A percentile compares a stretch with the other conserved stretches of the same genome.
phyloP scores from a whole-genome alignment of 2,329 filamentous ascomycete genomes.

The Alternaria postmessia region DNA sequence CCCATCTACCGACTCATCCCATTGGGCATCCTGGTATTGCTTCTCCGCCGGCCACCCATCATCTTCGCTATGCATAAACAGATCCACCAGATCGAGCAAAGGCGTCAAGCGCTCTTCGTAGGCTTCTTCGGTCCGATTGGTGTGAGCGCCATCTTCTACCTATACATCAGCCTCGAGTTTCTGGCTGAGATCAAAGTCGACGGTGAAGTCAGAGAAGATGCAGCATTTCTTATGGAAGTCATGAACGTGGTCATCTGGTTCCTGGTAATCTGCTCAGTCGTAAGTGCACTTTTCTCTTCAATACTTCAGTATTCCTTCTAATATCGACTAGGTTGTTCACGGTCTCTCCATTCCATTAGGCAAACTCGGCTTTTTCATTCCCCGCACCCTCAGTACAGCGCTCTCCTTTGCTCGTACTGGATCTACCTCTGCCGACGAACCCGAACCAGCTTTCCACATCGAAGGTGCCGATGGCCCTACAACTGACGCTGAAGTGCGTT shows the following conservation, averaged over 20 bases:
- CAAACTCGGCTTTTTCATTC: constrained; percentile 69
- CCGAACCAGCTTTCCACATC: constrained; percentile 45
- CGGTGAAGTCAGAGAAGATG: constrained; percentile 70
- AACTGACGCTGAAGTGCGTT: constrained; percentile 31
- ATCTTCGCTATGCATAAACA: constrained; percentile 75
- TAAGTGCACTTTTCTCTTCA: constrained; percentile 56
- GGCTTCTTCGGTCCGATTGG: constrained; percentile 95
- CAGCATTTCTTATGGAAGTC: constrained; percentile 69
- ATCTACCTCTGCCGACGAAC: constrained; percentile 25
- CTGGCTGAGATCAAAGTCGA: constrained; percentile 66
- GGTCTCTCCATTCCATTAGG: constrained; percentile 81
- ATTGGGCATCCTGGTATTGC: constrained; percentile 77
- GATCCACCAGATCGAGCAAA: constrained; percentile 80
- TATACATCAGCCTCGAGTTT: constrained; percentile 83
- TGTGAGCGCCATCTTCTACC: constrained; percentile 88
- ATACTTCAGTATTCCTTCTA: constrained; percentile 1
- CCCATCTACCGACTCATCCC: constrained; percentile 76
- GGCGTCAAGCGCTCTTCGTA: constrained; percentile 80
- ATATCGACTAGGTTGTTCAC: constrained; percentile 70
- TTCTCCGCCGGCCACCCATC: constrained; percentile 80
- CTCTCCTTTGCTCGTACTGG: constrained; percentile 31
- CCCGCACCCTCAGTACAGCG: constrained; percentile 67
- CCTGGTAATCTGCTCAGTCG: constrained; percentile 80
- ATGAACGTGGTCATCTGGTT: constrained; percentile 85
- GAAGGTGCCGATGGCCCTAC: constrained; percentile 24